Base-by-base conservation (phyloP, 2,329 filamentous ascomycete species). In the Fusarium concolor region DNA sequence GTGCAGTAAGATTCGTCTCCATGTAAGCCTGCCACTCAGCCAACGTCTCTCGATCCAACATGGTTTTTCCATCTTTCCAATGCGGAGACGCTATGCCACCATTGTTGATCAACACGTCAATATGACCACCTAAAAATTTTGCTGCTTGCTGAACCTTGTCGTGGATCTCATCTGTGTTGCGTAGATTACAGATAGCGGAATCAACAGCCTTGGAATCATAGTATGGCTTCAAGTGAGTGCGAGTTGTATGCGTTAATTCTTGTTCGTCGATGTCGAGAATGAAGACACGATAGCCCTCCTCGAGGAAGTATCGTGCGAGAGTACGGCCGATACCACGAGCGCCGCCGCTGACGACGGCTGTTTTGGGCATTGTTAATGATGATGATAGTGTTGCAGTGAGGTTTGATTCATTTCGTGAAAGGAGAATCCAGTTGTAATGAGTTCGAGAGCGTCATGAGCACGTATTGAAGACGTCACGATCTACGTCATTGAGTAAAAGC, bases 221-320 rank as follows among this genome's bases (percentile, higher is more conserved):
- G 14, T 63, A 63, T 3, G 60, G 50, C 3, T 63, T 63, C 11
- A 63, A 50, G 22, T 63, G 60, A 0, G 50, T 63, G 17, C 39
- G 28, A 2, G 35, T 63, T 6, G 60, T 63, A 14, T 63, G 35
- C 2, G 22, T 41, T 2, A 63, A n/a, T 45, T 63, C 60, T 7
- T 57, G 22, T 22, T 63, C 50, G 28, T 63, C 50, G 17, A 63
- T 49, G 2, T 63, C 60, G 7, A 63, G 58, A 14, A 63, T 57
- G 17, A 63, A 63, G 0, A 63, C 58, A 1, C 35, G 58, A 0
- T 63, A 50, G 14, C 17, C 38, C 12, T 63, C 38, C 26, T 63
- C 58, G 7, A 63, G 60, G 3, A 63, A 63, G 8, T 63, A 63
- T 0, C 58, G 60, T 0, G 51, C 28, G 6, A 63, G 35, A 1